These are phyloP conservation scores for Curvularia spicifera DNA, from an alignment of 2,329 filamentous ascomycete genomes.

Conservation along the genomic window DNA sequence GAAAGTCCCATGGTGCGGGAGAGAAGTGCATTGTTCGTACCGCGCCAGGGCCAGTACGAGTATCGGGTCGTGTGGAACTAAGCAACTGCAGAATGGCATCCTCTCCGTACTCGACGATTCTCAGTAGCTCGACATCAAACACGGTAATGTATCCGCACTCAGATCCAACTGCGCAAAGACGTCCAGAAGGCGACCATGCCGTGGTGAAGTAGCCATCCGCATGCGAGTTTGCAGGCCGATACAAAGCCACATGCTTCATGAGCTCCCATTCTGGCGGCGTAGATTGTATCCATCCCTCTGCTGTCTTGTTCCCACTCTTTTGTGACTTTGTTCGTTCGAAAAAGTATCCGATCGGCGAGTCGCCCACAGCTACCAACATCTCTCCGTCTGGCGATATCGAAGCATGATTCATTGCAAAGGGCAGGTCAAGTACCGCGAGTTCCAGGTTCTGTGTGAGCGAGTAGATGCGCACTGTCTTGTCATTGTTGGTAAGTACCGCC, in stretches of 20 bases:
- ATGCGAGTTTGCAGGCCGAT: conserved; percentile 47
- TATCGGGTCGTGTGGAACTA: conserved; percentile 74
- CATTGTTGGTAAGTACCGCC: conserved; percentile 87
- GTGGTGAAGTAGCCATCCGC: conserved; percentile 73
- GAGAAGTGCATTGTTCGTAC: conserved; percentile 92
- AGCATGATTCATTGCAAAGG: conserved; percentile 89
- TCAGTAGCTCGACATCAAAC: conserved; percentile 64
- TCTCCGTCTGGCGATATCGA: conserved; percentile 90
- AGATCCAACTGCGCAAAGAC: conserved; percentile 76
- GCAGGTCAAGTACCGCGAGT: conserved; percentile 74
- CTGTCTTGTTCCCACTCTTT: conserved; percentile 35
- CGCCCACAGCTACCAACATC: conserved; percentile 81
- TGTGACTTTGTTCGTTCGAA: conserved; percentile 63
- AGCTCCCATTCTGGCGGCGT: conserved; percentile 50
- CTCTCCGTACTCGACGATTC: conserved; percentile 52
- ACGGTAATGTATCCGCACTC: conserved; percentile 82
- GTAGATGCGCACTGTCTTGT: conserved; percentile 85
- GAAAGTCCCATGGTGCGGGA: conserved; percentile 84
- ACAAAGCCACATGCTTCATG: conserved; percentile 51
- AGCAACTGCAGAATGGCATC: conserved; percentile 77
- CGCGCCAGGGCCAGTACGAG: conserved; percentile 69
- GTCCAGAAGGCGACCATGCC: conserved; percentile 75
- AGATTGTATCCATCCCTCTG: conserved; percentile 29
- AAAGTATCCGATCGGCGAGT: conserved; percentile 85
- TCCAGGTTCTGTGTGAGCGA: conserved; percentile 72